These are phyloP conservation scores for Sonneratia alba DNA, from an alignment of 345 rosid genomes.

Conservation along the genomic window DNA sequence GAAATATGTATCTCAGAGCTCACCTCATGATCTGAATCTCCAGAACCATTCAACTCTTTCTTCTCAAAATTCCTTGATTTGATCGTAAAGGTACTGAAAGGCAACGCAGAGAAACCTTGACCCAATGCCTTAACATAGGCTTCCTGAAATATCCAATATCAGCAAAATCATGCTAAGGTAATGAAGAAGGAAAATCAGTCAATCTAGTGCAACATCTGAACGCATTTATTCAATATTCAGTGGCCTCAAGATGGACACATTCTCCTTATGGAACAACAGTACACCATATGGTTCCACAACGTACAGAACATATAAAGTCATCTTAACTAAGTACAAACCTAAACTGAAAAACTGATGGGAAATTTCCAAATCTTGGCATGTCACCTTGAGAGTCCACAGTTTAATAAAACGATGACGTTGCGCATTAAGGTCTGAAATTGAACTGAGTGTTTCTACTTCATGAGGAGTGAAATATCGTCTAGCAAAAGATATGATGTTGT, in stretches of 20 bases:
- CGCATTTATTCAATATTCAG: not conserved
- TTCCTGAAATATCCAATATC: slow-evolving; percentile 36
- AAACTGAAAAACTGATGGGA: not conserved
- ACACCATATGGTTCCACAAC: not conserved
- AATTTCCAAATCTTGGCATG: not conserved
- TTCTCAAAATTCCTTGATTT: slow-evolving; percentile 15
- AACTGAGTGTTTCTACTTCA: slow-evolving; percentile 49
- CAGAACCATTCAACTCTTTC: slow-evolving; percentile 17
- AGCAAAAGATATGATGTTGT: slow-evolving; percentile 45
- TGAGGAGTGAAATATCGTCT: slow-evolving; percentile 46
- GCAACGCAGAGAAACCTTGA: slow-evolving; percentile 70
- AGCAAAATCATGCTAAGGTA: slow-evolving; percentile 7
- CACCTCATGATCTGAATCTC: not conserved
- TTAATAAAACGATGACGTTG: slow-evolving; percentile 64
- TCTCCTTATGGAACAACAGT: not conserved
- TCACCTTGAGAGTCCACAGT: slow-evolving; percentile 87
- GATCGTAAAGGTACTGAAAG: slow-evolving; percentile 75
- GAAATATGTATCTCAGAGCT: not conserved
- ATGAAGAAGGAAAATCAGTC: not conserved
- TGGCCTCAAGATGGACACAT: not conserved
- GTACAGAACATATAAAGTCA: not conserved
- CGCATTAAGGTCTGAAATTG: slow-evolving; percentile 46
- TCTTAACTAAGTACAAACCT: not conserved
- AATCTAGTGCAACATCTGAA: not conserved
- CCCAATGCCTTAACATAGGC: slow-evolving; percentile 87